Evolutionary conservation across 345 rosid genomes (phyloP).

Genomic region (Linum tenue): DNA sequence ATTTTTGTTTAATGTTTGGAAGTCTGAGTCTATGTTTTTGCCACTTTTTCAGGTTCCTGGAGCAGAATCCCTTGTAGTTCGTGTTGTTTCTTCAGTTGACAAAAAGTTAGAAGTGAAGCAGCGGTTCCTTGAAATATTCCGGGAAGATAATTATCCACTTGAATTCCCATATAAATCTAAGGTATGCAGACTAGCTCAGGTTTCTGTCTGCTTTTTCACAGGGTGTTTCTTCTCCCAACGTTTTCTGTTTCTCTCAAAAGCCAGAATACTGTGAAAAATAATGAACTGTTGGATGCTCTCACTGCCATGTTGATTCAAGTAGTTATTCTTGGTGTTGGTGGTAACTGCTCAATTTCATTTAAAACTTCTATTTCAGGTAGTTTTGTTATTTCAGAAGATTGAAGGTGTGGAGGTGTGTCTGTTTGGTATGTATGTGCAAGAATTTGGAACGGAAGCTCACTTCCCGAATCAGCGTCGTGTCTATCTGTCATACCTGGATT

Average conservation of each 20-base stretch:
- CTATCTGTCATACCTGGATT: conserved; percentile 92
- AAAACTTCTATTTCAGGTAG: conserved; percentile 48
- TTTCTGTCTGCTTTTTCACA: neutral
- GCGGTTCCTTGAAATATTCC: conserved; percentile 88
- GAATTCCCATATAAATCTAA: conserved; percentile 95
- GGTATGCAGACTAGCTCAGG: conserved; percentile 28
- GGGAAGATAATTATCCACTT: conserved; percentile 73
- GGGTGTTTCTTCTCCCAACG: neutral
- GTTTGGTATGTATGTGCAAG: conserved; percentile 99
- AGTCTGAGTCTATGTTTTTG: neutral
- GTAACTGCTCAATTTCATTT: conserved; percentile 2
- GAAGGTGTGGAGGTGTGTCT: conserved; percentile 99
- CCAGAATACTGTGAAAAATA: neutral
- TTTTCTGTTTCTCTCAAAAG: neutral
- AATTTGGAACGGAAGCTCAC: conserved; percentile 86
- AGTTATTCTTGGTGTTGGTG: conserved; percentile 9
- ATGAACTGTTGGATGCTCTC: neutral
- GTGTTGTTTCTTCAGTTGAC: conserved; percentile 99
- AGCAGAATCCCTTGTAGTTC: conserved; percentile 86
- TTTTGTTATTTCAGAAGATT: conserved; percentile 92
- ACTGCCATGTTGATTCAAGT: neutral
- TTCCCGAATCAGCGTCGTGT: conserved; percentile 98
- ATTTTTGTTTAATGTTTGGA: neutral
- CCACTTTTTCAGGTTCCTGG: conserved; percentile 57
- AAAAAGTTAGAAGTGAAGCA: conserved; percentile 96